Conservation (phyloP, 2,329 filamentous ascomycete genomes). For the Hypomyces rosellus region DNA sequence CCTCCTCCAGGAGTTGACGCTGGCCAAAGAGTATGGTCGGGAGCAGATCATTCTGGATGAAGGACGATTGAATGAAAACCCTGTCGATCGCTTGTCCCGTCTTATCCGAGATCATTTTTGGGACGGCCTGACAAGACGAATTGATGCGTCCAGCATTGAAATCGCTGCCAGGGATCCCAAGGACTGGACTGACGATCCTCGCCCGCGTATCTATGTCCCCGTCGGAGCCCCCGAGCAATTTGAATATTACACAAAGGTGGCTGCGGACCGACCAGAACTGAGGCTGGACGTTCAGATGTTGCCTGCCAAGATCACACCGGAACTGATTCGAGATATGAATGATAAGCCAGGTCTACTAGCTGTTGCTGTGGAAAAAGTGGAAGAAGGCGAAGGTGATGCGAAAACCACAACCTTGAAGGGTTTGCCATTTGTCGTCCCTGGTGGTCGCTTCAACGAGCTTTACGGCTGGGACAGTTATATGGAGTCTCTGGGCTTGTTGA, state of each 20-base stretch:
- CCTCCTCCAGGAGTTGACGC: conserved; percentile 84
- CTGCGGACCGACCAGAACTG: conserved; percentile 72
- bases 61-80: conserved; percentile 87
- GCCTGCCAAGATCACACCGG: conserved; percentile 68
- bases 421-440: conserved; percentile 92
- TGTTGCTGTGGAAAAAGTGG: conserved; percentile 75
- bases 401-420: conserved; percentile 69
- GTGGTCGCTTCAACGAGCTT: conserved; percentile 94
- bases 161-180: conserved; percentile 85
- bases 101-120: conserved; percentile 89
- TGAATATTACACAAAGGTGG: conserved; percentile 81
- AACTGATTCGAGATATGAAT: conserved; percentile 78
- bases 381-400: conserved; percentile 54
- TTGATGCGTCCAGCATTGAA: conserved; percentile 83
- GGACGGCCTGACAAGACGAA: conserved; percentile 81
- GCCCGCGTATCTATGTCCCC: conserved; percentile 88
- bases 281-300: conserved; percentile 81
- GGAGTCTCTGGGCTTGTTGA: conserved; percentile 83
- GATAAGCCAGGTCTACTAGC: conserved; percentile 82
- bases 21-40: conserved; percentile 85
- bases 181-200: conserved; percentile 86
- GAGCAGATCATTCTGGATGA: conserved; percentile 90
- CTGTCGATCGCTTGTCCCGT: conserved; percentile 78
- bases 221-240: conserved; percentile 77
- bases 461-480: conserved; percentile 99